Evolutionary conservation across 176 grass and related monocot species (phyloP), one percentile per base, ranked within the genome.

Genomic region (Bolboschoenus planiculmis): DNA sequence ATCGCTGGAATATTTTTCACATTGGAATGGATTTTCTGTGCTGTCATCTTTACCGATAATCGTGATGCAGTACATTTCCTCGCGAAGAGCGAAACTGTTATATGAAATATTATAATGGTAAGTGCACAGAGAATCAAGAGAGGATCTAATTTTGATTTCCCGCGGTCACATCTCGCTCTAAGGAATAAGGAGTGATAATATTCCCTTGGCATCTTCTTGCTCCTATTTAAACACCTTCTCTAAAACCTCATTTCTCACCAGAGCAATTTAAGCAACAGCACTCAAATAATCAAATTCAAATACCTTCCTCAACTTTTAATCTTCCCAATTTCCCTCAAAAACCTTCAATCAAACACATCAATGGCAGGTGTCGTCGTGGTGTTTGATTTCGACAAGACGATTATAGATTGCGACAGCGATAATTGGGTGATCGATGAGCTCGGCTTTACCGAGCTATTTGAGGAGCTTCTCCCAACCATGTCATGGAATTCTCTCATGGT

Each of bases 311-410:
- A 24, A 36, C 2, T 37, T 6, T 23, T n/a, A 24, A 18, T 66
- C 13, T 16, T 15, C 18, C 50, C 60, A 37, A 30, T 48, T 50
- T 75, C 39, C 23, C n/a, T 15, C 78, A 8, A 39, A n/a, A 75
- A 6, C 20, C 20, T 36, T 8, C 18, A 23, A 20, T 27, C 15
- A 0, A 11, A 10, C 47, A 59, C 31, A 47, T 13, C 31, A 75
- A 88, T 91, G 87, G 87, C 85, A 47, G 87, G 87, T n/a, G 79
- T 84, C 16, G 47, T 93, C 0, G 81, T 90, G 37, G 89, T 93
- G 65, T 91, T 97, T 85, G 94, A 97, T 88, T 97, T 93, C 84
- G 94, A 97, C 87, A 93, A 97, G 89, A 97, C 94, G 1, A 97
- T 97, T 87, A 92, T 97, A 59, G 91, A 90, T 86, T 88, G 92